phyloP scores from a whole-genome alignment of 83 land plant genomes.

The Picea abies region DNA sequence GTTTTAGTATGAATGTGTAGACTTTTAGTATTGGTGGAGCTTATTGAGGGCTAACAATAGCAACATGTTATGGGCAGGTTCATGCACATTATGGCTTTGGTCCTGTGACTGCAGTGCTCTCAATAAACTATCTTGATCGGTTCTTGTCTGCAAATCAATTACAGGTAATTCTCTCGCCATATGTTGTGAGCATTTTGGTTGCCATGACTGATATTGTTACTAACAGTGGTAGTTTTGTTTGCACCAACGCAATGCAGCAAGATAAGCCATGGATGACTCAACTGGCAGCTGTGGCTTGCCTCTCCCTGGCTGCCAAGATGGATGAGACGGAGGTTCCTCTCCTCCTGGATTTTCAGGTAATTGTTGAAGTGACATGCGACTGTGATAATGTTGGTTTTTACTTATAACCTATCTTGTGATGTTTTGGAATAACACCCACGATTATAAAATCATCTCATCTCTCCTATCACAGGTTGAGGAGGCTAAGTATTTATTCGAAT shows the following conservation, averaged over 20 bases:
- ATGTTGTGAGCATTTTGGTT: background rate
- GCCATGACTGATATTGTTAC: background rate
- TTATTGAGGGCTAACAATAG: too few relatives aligned
- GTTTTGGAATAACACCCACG: too few relatives aligned
- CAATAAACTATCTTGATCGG: slow-evolving; percentile 53
- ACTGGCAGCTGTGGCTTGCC: slow-evolving; percentile 60
- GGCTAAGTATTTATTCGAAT: slow-evolving; percentile 56
- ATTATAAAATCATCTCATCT: too few relatives aligned
- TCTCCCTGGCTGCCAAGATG: slow-evolving; percentile 77
- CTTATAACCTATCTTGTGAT: too few relatives aligned
- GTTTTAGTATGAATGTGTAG: too few relatives aligned
- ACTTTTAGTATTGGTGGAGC: too few relatives aligned
- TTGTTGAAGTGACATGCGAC: slow-evolving; percentile 8
- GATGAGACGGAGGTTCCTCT: slow-evolving; percentile 78
- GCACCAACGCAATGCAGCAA: slow-evolving; percentile 18
- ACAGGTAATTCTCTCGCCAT: background rate
- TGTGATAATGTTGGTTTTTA: slow-evolving; percentile 1
- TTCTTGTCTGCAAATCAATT: slow-evolving; percentile 20
- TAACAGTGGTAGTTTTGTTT: background rate
- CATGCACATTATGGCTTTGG: slow-evolving; percentile 32
- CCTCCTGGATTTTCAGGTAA: slow-evolving; percentile 68
- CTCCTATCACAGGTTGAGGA: slow-evolving; percentile 32
- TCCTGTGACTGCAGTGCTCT: slow-evolving; percentile 37
- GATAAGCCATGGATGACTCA: slow-evolving; percentile 80
- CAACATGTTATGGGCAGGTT: background rate